Evolutionary conservation across 306 rosid genomes (phyloP).

Genomic region (peach (Prunus persica)): DNA sequence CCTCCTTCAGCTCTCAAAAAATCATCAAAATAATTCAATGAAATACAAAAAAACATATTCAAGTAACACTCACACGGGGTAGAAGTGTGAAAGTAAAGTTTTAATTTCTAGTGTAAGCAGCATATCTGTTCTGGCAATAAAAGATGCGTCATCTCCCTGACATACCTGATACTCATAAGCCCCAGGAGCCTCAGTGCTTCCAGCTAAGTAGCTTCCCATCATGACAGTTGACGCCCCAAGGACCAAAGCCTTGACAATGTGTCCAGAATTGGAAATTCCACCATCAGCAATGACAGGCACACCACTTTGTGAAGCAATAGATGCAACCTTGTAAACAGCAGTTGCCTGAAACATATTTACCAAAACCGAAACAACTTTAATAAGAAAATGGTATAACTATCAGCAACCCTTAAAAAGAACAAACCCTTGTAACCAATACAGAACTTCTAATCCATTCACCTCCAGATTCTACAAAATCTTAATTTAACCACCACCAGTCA

Average conservation of each 20-base stretch:
- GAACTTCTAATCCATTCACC: background rate
- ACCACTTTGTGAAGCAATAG: constrained; percentile 62
- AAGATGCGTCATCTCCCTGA: background rate
- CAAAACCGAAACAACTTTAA: background rate
- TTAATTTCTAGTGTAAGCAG: background rate
- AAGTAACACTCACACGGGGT: background rate
- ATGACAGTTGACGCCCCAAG: constrained; percentile 91
- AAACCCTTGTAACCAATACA: background rate
- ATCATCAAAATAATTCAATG: background rate
- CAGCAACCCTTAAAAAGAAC: background rate
- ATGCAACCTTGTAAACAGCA: constrained; percentile 83
- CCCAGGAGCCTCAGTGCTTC: constrained; percentile 91
- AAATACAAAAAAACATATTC: background rate
- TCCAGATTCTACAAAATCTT: background rate
- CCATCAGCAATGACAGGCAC: constrained; percentile 95
- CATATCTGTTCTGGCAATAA: background rate
- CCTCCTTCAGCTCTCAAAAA: background rate
- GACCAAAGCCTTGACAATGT: constrained; percentile 77
- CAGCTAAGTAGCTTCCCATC: constrained; percentile 98
- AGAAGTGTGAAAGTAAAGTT: background rate
- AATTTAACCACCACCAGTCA: background rate
- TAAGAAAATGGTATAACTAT: background rate
- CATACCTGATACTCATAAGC: constrained; percentile 69
- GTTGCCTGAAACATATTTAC: constrained; percentile 55
- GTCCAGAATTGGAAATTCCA: constrained; percentile 92